Conservation (phyloP, 805 yeast species). For the Starmerella gropengiesseri region DNA sequence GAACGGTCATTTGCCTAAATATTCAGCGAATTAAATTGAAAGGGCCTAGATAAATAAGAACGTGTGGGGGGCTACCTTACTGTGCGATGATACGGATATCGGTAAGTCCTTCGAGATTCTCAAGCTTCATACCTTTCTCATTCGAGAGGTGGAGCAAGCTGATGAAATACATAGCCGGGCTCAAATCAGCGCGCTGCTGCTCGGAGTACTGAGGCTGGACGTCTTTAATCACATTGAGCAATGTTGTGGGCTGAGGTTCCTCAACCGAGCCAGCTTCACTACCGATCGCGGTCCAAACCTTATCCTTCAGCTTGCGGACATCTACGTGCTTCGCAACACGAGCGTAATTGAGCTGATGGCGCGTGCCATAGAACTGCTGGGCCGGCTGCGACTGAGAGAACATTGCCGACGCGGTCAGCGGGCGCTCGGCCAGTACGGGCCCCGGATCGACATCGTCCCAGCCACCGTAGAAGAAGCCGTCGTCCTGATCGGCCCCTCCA, state of each 20-base stretch:
- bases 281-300: slow-evolving; percentile 52
- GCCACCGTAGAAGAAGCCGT: slow-evolving; percentile 12
- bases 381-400: slow-evolving; percentile 12
- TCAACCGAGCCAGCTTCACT: background rate
- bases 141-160: slow-evolving; percentile 77
- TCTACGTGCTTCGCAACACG: slow-evolving; percentile 71
- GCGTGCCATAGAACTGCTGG: slow-evolving; percentile 1
- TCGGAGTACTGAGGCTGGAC: slow-evolving; percentile 44
- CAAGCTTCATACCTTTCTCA: slow-evolving; percentile 60
- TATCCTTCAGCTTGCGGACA: slow-evolving; percentile 59
- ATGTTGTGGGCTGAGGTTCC: slow-evolving; percentile 21
- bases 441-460: slow-evolving; percentile 10
- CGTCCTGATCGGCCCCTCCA: slow-evolving; percentile 7
- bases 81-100: slow-evolving; percentile 21
- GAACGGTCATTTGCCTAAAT: slow-evolving; percentile 24
- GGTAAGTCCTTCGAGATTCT: slow-evolving; percentile 35
- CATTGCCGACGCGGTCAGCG: slow-evolving; percentile 19
- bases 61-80: background rate
- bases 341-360: slow-evolving; percentile 43
- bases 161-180: slow-evolving; percentile 78
- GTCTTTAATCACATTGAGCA: slow-evolving; percentile 41
- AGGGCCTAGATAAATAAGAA: background rate
- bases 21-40: slow-evolving; percentile 47
- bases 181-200: slow-evolving; percentile 52
- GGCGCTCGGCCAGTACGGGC: background rate